Conservation (phyloP, 345 rosid genomes). For the Eucalyptus marginata region DNA sequence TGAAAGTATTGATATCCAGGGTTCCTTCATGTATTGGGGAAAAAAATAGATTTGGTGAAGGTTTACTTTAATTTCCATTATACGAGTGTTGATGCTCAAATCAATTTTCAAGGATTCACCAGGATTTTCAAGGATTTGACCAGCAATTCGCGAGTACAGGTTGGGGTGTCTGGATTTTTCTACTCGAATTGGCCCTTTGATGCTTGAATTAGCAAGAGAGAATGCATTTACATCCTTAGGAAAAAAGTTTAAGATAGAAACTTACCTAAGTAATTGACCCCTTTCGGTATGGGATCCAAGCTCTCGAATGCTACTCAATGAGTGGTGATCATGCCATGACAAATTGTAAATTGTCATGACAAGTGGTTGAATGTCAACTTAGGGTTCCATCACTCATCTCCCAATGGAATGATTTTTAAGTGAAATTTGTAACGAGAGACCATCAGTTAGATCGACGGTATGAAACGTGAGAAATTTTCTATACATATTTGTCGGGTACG, state of each 20-base stretch:
- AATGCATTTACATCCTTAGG: not conserved
- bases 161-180: not conserved
- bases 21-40: not conserved
- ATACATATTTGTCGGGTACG: not conserved
- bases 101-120: not conserved
- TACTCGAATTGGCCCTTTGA: not conserved
- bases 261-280: not conserved
- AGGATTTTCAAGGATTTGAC: not conserved
- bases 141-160: not conserved
- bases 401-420: fast-evolving
- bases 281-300: not conserved
- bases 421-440: fast-evolving
- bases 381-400: not conserved
- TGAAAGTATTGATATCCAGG: not conserved
- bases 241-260: not conserved
- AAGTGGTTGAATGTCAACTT: not conserved
- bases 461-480: not conserved
- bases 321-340: not conserved
- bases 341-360: not conserved
- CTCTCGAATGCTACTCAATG: not conserved
- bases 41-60: not conserved
- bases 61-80: not conserved
- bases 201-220: not conserved
- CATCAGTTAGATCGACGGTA: fast-evolving
- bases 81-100: not conserved